phyloP scores from a whole-genome alignment of 2,329 filamentous ascomycete genomes.

The Ceratocystis papillata region DNA sequence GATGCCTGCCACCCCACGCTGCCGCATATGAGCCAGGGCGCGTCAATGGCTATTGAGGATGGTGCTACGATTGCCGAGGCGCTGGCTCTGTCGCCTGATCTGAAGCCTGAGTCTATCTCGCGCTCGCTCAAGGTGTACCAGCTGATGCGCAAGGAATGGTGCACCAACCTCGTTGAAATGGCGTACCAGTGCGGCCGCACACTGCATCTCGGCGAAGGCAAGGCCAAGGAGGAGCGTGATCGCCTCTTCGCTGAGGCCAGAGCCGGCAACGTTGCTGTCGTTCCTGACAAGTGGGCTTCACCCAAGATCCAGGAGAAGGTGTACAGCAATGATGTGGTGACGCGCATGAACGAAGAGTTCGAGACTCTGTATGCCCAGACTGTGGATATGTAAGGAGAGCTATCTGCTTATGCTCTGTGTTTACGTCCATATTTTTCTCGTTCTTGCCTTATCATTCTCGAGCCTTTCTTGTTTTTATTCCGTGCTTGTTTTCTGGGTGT shows the following conservation, averaged over 20 bases:
- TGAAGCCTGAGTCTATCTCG: conserved; percentile 34
- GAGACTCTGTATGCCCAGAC: conserved; percentile 35
- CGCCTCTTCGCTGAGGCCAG: conserved; percentile 44
- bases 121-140: conserved; percentile 47
- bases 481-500: not conserved
- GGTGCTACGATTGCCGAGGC: conserved; percentile 49
- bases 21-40: conserved; percentile 56
- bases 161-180: conserved; percentile 42
- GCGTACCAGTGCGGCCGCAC: conserved; percentile 43
- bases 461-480: not conserved
- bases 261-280: conserved; percentile 39
- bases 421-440: not conserved
- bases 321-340: conserved; percentile 52
- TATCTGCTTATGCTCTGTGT: not conserved
- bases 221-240: conserved; percentile 49
- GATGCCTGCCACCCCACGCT: conserved; percentile 59
- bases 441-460: not conserved
- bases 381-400: conserved; percentile 4
- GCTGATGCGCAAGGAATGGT: conserved; percentile 45
- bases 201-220: conserved; percentile 48
- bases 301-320: conserved; percentile 57
- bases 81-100: conserved; percentile 35
- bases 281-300: conserved; percentile 60
- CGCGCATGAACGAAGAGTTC: conserved; percentile 43
- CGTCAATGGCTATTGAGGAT: conserved; percentile 59